These are phyloP conservation scores for Symbiodinium pilosum DNA, from an alignment of 73 alveolate genomes.

Conservation along the genomic window DNA sequence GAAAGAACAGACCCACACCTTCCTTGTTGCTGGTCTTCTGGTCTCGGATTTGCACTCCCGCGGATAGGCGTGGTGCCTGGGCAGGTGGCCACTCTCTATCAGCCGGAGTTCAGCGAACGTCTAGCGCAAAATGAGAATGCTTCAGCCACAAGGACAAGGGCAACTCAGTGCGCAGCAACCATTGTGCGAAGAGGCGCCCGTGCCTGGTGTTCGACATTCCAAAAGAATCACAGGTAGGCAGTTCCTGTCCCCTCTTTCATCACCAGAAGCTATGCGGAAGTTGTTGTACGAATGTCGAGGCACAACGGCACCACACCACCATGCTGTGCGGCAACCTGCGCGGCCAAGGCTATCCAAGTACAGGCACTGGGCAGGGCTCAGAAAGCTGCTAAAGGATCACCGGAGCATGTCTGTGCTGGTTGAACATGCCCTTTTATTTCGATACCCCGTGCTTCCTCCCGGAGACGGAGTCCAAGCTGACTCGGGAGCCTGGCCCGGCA, in stretches of 20 bases:
- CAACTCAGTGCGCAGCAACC: not conserved
- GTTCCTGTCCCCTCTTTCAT: too few relatives aligned
- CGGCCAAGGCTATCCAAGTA: not conserved
- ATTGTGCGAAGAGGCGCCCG: conserved; percentile 87
- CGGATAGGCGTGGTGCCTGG: conserved; percentile 81
- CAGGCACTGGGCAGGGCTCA: too few relatives aligned
- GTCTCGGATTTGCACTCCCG: conserved; percentile 25
- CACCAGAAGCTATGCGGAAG: too few relatives aligned
- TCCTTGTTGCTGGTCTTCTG: not conserved
- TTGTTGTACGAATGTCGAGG: conserved; percentile 22
- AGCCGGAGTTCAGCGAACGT: too few relatives aligned
- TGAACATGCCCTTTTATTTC: too few relatives aligned
- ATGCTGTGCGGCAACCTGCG: conserved; percentile 58
- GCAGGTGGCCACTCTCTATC: not conserved
- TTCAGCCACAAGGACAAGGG: too few relatives aligned
- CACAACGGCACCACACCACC: conserved; percentile 53
- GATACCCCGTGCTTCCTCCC: too few relatives aligned
- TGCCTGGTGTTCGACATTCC: conserved; percentile 53
- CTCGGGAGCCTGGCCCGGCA: not conserved
- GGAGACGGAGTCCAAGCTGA: not conserved
- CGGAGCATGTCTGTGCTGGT: too few relatives aligned
- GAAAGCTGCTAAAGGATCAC: too few relatives aligned
- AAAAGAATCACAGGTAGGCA: too few relatives aligned
- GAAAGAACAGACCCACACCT: too few relatives aligned
- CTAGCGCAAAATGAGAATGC: too few relatives aligned